A percentile compares a stretch with the other conserved stretches of the same genome.
phyloP scores from a whole-genome alignment of 192 early-diverging fungal genomes.

The Podila minutissima region DNA sequence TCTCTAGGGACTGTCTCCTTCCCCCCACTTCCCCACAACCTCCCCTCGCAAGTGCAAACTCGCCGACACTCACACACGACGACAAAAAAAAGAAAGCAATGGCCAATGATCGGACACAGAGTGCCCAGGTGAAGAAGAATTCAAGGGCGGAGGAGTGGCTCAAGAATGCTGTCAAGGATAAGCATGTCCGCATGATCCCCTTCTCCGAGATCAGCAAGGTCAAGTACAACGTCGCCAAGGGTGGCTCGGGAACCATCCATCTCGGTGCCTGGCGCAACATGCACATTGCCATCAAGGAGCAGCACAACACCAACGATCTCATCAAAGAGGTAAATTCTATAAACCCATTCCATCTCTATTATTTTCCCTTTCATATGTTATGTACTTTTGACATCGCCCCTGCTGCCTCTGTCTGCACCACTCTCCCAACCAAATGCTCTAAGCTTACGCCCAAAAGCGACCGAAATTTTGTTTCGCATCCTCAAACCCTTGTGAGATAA shows the following conservation, averaged over 20 bases:
- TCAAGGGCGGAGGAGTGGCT: conserved; percentile 49
- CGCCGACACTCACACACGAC: background rate
- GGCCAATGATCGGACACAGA: conserved; percentile 47
- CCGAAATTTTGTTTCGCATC: no score
- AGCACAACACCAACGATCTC: conserved; percentile 52
- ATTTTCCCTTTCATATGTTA: background rate
- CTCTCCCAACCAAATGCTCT: no score
- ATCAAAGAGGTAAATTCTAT: conserved; percentile 45
- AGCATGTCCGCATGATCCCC: conserved; percentile 52
- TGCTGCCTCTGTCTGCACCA: no score
- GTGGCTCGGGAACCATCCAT: conserved; percentile 50
- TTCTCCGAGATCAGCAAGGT: conserved; percentile 54
- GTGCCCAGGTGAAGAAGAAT: conserved; percentile 51
- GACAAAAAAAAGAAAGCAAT: background rate
- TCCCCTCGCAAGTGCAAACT: background rate
- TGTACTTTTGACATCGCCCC: no score
- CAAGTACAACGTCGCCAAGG: conserved; percentile 52
- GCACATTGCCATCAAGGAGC: conserved; percentile 53
- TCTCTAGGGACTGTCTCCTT: no score
- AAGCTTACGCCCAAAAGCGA: no score
- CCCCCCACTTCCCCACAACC: conserved; percentile 7
- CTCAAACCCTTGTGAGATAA: no score
- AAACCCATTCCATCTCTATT: background rate
- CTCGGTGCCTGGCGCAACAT: conserved; percentile 52
- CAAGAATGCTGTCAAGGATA: conserved; percentile 48